Conservation (phyloP, 1,284 basidiomycete species). For the Ceratobasidium sp. region DNA sequence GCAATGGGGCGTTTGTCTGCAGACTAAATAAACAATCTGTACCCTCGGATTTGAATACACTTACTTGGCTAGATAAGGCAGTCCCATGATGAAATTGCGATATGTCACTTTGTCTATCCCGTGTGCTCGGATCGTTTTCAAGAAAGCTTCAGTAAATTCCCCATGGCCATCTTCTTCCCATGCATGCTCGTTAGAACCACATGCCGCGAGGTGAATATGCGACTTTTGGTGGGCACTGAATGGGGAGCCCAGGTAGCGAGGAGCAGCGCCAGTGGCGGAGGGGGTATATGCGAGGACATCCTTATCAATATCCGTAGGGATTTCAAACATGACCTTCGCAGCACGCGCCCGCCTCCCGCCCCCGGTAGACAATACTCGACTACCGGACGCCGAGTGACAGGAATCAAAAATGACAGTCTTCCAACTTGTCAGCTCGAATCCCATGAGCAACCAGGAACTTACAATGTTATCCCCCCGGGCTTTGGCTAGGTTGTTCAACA, state of each 20-base stretch:
- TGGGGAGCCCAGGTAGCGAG: background rate
- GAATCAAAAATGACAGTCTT: constrained; percentile 10
- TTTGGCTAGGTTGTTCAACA: background rate
- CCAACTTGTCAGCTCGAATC: background rate
- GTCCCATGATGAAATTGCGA: constrained; percentile 51
- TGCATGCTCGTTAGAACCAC: background rate
- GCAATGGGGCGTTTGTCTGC: constrained; percentile 58
- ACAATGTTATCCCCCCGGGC: constrained; percentile 8
- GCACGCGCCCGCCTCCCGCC: background rate
- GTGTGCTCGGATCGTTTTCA: constrained; percentile 55
- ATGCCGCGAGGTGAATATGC: background rate
- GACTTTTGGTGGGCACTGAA: background rate
- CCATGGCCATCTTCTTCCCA: constrained; percentile 50
- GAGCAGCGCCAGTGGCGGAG: background rate
- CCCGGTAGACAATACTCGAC: background rate
- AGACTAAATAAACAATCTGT: background rate
- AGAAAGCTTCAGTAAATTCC: constrained; percentile 61
- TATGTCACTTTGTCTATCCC: constrained; percentile 63
- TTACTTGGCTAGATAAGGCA: constrained; percentile 36
- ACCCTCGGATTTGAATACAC: constrained; percentile 13
- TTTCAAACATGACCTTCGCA: background rate
- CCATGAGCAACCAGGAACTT: background rate
- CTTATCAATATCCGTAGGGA: background rate
- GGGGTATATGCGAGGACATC: background rate
- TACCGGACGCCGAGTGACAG: background rate